Evolutionary conservation across 371 early-diverging fungal species (phyloP).

Genomic region (Lichtheimia ramosa): DNA sequence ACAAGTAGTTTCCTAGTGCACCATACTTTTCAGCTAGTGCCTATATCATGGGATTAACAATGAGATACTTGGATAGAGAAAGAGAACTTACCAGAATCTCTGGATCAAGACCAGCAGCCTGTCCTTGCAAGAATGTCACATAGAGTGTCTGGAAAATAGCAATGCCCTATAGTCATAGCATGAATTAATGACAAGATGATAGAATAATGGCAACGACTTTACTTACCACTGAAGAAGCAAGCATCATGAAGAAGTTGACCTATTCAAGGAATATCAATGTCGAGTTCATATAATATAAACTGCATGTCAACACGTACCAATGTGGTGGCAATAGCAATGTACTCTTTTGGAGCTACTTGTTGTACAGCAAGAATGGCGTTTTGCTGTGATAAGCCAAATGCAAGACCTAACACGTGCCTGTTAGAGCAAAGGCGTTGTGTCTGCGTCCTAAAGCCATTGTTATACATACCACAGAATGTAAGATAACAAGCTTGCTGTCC

Average conservation of each 20-base stretch:
- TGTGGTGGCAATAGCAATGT: slow-evolving; percentile 64
- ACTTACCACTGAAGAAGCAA: slow-evolving; percentile 31
- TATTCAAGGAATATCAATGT: slow-evolving; percentile 9
- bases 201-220: background rate
- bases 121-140: slow-evolving; percentile 12
- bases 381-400: slow-evolving; percentile 66
- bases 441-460: background rate
- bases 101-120: slow-evolving; percentile 10
- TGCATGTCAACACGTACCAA: slow-evolving; percentile 1
- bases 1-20: slow-evolving; percentile 29
- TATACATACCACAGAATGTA: slow-evolving; percentile 25
- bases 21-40: slow-evolving; percentile 23
- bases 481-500: slow-evolving; percentile 45
- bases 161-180: slow-evolving; percentile 20
- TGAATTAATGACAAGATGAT: background rate
- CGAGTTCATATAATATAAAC: background rate
- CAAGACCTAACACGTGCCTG: slow-evolving; percentile 22
- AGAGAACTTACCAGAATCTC: background rate
- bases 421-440: no score
- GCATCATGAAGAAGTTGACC: slow-evolving; percentile 39
- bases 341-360: slow-evolving; percentile 44
- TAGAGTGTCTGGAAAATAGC: slow-evolving; percentile 34
- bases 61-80: no score
- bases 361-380: slow-evolving; percentile 59
- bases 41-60: background rate